These are phyloP conservation scores for Hexamita inflata DNA, from an alignment of 208 protist genomes.

Conservation along the genomic window DNA sequence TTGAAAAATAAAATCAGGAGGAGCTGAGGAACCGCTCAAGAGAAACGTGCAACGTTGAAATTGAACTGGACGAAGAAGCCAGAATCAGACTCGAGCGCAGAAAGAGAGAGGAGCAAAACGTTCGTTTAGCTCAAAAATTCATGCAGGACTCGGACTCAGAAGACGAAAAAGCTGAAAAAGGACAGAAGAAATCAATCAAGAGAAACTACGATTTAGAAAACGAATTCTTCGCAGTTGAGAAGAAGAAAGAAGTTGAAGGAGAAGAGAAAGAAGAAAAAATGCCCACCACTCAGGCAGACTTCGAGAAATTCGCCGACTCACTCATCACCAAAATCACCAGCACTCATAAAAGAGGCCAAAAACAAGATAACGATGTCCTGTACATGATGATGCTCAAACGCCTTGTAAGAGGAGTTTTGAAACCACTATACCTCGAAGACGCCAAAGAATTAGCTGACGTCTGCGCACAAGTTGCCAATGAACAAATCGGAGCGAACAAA, in stretches of 20 bases:
- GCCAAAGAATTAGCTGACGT: conserved; percentile 11
- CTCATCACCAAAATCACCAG: not conserved
- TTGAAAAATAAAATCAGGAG: no score
- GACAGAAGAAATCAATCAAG: not conserved
- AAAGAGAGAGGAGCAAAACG: not conserved
- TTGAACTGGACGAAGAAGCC: no score
- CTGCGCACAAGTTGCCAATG: not conserved
- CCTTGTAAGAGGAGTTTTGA: not conserved
- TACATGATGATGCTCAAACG: conserved; percentile 5
- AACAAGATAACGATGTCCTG: conserved; percentile 5
- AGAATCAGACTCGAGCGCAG: not conserved
- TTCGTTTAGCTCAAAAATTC: not conserved
- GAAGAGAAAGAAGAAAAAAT: not conserved
- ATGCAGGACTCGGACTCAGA: not conserved
- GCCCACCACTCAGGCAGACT: not conserved
- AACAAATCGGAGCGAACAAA: no score
- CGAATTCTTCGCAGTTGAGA: not conserved
- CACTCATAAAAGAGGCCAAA: not conserved
- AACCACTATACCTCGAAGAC: conserved; percentile 11
- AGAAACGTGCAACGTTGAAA: no score
- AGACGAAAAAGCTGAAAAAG: not conserved
- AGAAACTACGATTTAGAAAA: not conserved
- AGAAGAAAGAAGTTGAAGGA: not conserved
- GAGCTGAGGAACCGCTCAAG: no score
- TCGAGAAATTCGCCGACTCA: not conserved